Conservation (phyloP, 495 filamentous ascomycete species). For the Aspergillus asperescens region DNA sequence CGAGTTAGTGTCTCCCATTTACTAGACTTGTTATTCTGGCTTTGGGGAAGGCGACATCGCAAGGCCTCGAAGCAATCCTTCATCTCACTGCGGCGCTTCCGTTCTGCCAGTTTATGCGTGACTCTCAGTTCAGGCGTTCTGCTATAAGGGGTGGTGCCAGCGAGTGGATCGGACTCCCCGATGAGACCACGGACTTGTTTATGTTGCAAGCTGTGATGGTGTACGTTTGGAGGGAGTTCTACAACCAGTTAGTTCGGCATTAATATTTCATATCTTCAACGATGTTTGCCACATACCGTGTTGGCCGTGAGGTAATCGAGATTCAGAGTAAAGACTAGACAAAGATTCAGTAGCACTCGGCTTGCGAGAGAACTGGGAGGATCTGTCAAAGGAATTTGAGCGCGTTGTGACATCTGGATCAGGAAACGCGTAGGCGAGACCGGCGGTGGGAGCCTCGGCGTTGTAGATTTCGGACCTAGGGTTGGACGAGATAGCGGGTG, state of each 20-base stretch:
- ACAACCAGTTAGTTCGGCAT: constrained; percentile 17
- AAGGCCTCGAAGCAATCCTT: constrained; percentile 92
- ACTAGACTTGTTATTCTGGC: constrained; percentile 86
- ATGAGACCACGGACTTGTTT: constrained; percentile 64
- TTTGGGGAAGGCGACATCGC: constrained; percentile 73
- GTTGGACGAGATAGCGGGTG: constrained; percentile 71
- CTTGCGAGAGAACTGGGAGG: constrained; percentile 53
- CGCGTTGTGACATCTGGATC: constrained; percentile 59
- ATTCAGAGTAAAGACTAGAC: constrained; percentile 67
- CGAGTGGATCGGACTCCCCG: constrained; percentile 50
- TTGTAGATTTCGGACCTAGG: constrained; percentile 72
- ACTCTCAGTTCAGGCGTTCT: constrained; percentile 91
- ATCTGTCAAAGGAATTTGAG: constrained; percentile 51
- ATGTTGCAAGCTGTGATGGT: constrained; percentile 74
- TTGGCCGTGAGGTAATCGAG: constrained; percentile 65
- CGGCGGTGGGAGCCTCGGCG: constrained; percentile 73
- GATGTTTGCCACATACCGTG: constrained; percentile 38
- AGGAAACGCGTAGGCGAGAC: constrained; percentile 77
- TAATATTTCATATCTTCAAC: no score
- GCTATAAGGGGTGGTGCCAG: constrained; percentile 73
- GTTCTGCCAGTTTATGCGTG: constrained; percentile 92
- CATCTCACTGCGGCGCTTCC: constrained; percentile 96
- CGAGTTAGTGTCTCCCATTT: constrained; percentile 99
- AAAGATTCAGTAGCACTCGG: constrained; percentile 70
- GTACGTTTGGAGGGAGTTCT: constrained; percentile 50